A percentile compares a stretch with the other conserved stretches of the same genome.
These are phyloP conservation scores for Cyberlindnera petersonii DNA, from an alignment of 805 yeast genomes.

Conservation along the genomic window DNA sequence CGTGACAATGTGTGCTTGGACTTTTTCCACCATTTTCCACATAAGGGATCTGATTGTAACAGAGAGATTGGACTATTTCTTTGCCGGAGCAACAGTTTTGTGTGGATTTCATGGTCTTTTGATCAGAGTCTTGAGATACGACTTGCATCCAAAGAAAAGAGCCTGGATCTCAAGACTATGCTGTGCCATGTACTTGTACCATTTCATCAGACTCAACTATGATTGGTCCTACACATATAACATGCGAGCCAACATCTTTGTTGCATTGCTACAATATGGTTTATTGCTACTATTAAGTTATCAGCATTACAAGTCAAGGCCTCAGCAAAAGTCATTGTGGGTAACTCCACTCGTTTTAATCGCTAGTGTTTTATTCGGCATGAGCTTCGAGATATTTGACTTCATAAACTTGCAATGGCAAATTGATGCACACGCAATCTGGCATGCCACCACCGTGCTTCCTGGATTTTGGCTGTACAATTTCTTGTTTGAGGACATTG, in stretches of 20 bases:
- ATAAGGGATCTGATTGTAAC: conserved; percentile 76
- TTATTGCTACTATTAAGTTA: conserved; percentile 30
- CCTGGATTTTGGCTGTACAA: conserved; percentile 77
- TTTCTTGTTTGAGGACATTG: conserved; percentile 47
- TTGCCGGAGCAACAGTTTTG: conserved; percentile 86
- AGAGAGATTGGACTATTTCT: conserved; percentile 84
- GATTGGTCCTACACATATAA: conserved; percentile 93
- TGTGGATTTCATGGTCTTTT: conserved; percentile 70
- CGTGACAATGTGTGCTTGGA: conserved; percentile 84
- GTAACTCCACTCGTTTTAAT: conserved; percentile 51
- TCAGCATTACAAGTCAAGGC: conserved; percentile 28
- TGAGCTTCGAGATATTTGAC: conserved; percentile 89
- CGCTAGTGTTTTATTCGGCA: conserved; percentile 57
- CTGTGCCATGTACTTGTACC: conserved; percentile 51
- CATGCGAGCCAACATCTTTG: conserved; percentile 80
- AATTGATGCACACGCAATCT: conserved; percentile 87
- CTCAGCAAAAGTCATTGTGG: conserved; percentile 25
- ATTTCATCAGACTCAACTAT: conserved; percentile 57
- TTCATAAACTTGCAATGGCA: conserved; percentile 69
- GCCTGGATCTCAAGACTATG: conserved; percentile 39
- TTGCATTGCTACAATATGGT: conserved; percentile 74
- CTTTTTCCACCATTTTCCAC: conserved; percentile 81
- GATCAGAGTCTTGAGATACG: conserved; percentile 58
- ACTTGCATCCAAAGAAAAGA: conserved; percentile 36
- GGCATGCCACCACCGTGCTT: conserved; percentile 87